These are phyloP conservation scores for Isatis lusitanica DNA, from an alignment of 441 rosid genomes.

Conservation along the genomic window DNA sequence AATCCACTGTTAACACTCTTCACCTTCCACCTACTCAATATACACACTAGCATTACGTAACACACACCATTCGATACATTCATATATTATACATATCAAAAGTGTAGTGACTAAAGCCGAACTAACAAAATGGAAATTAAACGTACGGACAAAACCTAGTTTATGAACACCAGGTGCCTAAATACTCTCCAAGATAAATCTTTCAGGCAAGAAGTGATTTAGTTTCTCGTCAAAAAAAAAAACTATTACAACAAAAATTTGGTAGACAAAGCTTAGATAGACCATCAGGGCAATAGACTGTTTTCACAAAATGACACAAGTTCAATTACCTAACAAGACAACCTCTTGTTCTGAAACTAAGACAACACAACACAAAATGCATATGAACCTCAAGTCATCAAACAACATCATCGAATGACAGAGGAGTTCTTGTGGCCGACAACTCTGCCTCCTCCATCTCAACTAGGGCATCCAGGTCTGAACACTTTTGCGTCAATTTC, in stretches of 20 bases:
- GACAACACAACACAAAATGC: background rate
- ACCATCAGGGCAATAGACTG: too few relatives aligned
- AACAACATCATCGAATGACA: background rate
- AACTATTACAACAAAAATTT: too few relatives aligned
- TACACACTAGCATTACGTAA: too few relatives aligned
- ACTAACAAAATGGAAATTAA: too few relatives aligned
- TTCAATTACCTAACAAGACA: background rate
- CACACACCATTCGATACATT: too few relatives aligned
- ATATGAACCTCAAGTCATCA: background rate
- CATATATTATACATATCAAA: too few relatives aligned
- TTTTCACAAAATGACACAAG: background rate
- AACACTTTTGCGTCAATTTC: background rate
- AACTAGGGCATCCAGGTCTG: background rate
- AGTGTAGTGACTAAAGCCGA: too few relatives aligned
- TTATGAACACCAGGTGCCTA: background rate
- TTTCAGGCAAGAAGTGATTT: background rate
- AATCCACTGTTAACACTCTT: too few relatives aligned
- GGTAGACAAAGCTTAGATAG: too few relatives aligned
- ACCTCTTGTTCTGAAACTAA: background rate
- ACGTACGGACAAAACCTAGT: background rate
- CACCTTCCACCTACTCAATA: too few relatives aligned
- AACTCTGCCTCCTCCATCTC: constrained; percentile 1
- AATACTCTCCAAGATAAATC: background rate
- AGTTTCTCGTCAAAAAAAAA: background rate
- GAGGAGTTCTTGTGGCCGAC: background rate